A percentile compares a stretch with the other conserved stretches of the same genome.
These are phyloP conservation scores for Musa troglodytarum DNA, from an alignment of 176 grass and related monocot species.

Conservation along the genomic window DNA sequence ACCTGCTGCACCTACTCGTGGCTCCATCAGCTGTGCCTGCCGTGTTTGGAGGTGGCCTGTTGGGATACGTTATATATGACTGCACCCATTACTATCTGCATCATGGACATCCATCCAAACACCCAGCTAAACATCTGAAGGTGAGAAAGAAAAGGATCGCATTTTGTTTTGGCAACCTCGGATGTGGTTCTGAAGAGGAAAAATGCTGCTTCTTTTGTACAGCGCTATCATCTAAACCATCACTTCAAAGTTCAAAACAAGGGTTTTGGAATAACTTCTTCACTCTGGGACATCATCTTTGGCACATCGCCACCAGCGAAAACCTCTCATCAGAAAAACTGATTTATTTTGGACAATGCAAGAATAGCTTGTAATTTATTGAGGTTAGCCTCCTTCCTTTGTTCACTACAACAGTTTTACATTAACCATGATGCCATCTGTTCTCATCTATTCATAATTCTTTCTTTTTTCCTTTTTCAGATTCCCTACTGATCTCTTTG, in stretches of 20 bases:
- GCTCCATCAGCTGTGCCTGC: slow-evolving; percentile 61
- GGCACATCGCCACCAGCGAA: slow-evolving; percentile 52
- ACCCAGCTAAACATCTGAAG: slow-evolving; percentile 73
- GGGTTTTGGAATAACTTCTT: slow-evolving; percentile 87
- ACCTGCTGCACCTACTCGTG: slow-evolving; percentile 46
- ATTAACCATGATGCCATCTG: background rate
- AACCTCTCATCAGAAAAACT: slow-evolving; percentile 24
- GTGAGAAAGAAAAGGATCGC: slow-evolving; percentile 23
- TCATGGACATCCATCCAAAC: slow-evolving; percentile 69
- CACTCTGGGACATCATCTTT: slow-evolving; percentile 67
- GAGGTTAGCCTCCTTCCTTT: background rate
- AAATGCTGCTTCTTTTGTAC: slow-evolving; percentile 6
- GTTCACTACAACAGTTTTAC: background rate
- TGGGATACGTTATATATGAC: slow-evolving; percentile 94
- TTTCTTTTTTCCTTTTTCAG: background rate
- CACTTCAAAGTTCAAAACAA: slow-evolving; percentile 84
- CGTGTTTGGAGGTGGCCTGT: slow-evolving; percentile 64
- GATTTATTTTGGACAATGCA: slow-evolving; percentile 22
- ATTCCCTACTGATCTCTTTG: background rate
- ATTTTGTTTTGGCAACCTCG: background rate
- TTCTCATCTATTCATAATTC: background rate
- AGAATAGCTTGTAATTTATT: background rate
- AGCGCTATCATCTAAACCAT: slow-evolving; percentile 90
- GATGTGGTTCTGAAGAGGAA: background rate
- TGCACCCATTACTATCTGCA: slow-evolving; percentile 93